Evolutionary conservation across 306 rosid genomes (phyloP).

Genomic region (Citrullus mucosospermus): DNA sequence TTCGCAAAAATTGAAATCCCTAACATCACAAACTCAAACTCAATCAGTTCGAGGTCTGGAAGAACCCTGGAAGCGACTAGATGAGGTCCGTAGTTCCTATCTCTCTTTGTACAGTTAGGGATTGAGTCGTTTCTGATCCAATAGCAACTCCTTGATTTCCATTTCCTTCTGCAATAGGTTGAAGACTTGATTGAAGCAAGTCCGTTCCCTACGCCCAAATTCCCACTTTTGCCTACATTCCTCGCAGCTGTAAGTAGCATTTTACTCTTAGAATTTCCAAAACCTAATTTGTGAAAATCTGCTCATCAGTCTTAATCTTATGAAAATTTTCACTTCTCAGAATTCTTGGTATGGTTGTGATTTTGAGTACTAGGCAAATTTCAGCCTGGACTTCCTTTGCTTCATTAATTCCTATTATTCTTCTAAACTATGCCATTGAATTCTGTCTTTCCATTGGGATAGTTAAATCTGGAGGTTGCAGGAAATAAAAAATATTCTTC

Average conservation of each 20-base stretch:
- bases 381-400: not conserved
- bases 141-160: not conserved
- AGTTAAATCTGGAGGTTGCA: not conserved
- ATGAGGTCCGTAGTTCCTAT: not conserved
- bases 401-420: not conserved
- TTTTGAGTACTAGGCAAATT: not conserved
- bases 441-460: not conserved
- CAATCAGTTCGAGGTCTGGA: not conserved
- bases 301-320: not conserved
- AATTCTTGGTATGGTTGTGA: not conserved
- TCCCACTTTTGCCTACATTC: not conserved
- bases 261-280: not conserved
- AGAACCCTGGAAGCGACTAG: not conserved
- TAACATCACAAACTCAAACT: no score
- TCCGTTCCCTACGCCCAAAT: not conserved
- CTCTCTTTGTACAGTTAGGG: not conserved
- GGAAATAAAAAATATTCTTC: not conserved
- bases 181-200: not conserved
- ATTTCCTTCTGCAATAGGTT: not conserved
- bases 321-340: not conserved
- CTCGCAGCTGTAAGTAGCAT: not conserved
- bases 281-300: not conserved
- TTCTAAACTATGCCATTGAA: not conserved
- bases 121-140: not conserved
- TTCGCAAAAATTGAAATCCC: no score